Percentiles rank a stretch among this genome's conserved stretches.
Evolutionary conservation across 371 early-diverging fungal species (phyloP).

Genomic region (Choanephora cucurbitarum): DNA sequence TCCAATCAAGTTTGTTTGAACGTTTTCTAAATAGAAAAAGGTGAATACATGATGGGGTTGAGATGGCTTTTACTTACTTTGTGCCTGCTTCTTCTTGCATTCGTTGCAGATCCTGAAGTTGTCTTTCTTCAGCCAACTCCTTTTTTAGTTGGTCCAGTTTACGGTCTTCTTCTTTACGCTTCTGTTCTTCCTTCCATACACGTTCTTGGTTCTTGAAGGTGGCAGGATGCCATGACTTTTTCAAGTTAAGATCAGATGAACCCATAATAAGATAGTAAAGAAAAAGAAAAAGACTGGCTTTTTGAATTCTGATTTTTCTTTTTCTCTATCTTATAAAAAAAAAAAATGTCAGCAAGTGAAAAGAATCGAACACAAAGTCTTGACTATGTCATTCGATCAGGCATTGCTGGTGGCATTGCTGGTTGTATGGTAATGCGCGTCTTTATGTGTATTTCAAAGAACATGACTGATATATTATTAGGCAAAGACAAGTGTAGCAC

Average conservation of each 20-base stretch:
- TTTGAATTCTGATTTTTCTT: conserved; percentile 1
- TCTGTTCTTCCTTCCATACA: conserved; percentile 89
- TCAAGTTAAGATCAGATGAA: conserved; percentile 77
- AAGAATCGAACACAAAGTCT: conserved; percentile 38
- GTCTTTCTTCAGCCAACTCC: conserved; percentile 90
- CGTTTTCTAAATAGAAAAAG: no score
- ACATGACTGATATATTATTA: conserved; percentile 7
- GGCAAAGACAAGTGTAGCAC: conserved; percentile 95
- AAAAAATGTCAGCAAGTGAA: conserved; percentile 11
- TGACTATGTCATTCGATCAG: conserved; percentile 52
- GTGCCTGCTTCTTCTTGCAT: conserved; percentile 81
- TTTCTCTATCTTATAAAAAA: conserved; percentile 1
- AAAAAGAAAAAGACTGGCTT: conserved; percentile 3
- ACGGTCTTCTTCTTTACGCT: conserved; percentile 81
- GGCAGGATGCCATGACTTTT: conserved; percentile 97
- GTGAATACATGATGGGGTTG: no score
- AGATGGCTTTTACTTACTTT: conserved; percentile 38
- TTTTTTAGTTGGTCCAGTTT: conserved; percentile 89
- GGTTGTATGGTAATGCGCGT: conserved; percentile 47
- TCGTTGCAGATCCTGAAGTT: conserved; percentile 80
- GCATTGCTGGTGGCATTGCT: conserved; percentile 55
- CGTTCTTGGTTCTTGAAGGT: conserved; percentile 89
- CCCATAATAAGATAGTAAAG: conserved; percentile 56
- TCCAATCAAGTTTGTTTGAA: conserved; percentile 90
- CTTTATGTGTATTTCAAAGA: neutral